These are phyloP conservation scores for Calophaca sinica DNA, from an alignment of 306 rosid genomes.

Conservation along the genomic window DNA sequence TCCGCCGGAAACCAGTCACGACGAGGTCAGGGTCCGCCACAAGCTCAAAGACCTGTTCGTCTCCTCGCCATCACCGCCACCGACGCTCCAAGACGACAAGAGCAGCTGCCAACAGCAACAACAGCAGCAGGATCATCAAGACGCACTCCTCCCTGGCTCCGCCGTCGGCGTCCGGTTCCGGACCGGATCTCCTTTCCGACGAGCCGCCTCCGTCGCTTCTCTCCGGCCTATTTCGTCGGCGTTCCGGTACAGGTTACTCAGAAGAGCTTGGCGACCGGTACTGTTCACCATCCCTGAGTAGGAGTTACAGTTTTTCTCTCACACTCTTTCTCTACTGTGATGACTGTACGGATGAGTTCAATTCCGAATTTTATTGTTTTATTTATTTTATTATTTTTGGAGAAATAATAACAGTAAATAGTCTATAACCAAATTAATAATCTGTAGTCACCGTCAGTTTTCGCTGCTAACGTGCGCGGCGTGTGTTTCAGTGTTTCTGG, in stretches of 20 bases:
- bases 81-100: conserved; percentile 60
- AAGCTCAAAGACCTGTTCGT: conserved; percentile 86
- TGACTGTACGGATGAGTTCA: conserved; percentile 51
- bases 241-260: conserved; percentile 75
- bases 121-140: conserved; percentile 34
- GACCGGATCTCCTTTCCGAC: conserved; percentile 47
- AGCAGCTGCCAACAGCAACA: conserved; percentile 40
- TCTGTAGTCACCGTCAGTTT: not conserved
- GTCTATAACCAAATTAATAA: not conserved
- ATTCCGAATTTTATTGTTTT: conserved; percentile 31
- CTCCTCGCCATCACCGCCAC: conserved; percentile 73
- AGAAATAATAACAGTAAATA: not conserved
- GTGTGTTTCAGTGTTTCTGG: conserved; percentile 4
- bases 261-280: conserved; percentile 89
- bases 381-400: conserved; percentile 34
- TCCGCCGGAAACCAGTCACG: conserved; percentile 39
- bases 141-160: conserved; percentile 47
- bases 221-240: conserved; percentile 72
- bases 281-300: conserved; percentile 81
- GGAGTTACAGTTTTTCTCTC: conserved; percentile 25
- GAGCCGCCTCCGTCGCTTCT: conserved; percentile 48
- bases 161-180: conserved; percentile 33
- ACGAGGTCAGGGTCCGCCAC: conserved; percentile 63
- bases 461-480: conserved; percentile 44
- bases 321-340: conserved; percentile 19